Evolutionary conservation across 495 filamentous ascomycete species (phyloP), one percentile per base, ranked within the genome.

Genomic region (Hypoxylon fuscum): DNA sequence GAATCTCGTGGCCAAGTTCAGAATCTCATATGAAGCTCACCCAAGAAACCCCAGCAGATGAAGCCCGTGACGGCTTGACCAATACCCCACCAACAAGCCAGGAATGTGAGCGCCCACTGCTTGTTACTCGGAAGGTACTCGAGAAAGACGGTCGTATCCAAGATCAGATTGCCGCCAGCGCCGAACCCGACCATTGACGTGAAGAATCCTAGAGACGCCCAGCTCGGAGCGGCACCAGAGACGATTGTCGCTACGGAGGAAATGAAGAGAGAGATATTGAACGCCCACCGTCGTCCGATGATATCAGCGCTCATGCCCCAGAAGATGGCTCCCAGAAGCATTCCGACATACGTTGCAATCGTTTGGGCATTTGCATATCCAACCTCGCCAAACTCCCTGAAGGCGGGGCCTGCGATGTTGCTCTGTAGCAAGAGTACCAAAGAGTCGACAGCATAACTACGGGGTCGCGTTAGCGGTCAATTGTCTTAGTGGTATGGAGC

Each of bases 231-330:
- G 0, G 84, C 87, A 0, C 88, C 90, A 6, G 89, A 89, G 17
- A 88, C 71, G 23, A 90, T 77, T 3, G 87, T 84, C 45, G 89
- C 88, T 1, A 87, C 72, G 0, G 83, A 85, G 31, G 88, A 90
- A 35, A 93, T 83, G 21, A 89, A 82, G 32, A 89, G 55, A 56
- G 82, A 71, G 32, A 90, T 62, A 66, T 96, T 94, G 76, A 94
- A 96, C 2, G 90, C 90, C 77, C 83, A 87, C 38, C 83, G 77
- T 18, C 91, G 83, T 17, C 91, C 91, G 65, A 85, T 76, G 76
- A 89, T 74, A 66, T 90, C 89, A 35, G 88, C 90, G 35, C 88
- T 84, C 41, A 93, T 82, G 0, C 91, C 91, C 91, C 90, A 93
- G 68, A 92, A 91, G 2, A 91, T 71, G 0, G 91, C 90, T 0